Base-by-base conservation (phyloP, 202 grass and related monocot genomes). In the Tripidium arundinaceum region DNA sequence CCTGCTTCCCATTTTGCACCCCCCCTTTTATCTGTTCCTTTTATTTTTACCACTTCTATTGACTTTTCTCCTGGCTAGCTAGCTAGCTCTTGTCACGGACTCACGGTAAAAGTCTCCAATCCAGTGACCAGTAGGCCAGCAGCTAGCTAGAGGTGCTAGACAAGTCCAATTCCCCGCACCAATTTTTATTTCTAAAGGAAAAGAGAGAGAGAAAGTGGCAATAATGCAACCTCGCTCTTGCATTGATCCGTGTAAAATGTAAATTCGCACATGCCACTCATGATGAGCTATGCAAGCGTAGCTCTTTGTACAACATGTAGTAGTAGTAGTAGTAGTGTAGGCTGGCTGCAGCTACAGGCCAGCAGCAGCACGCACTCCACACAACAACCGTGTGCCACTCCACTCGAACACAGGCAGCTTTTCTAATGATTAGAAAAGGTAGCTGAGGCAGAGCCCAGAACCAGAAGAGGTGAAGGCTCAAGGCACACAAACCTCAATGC, bases 1-100 rank as follows among this genome's bases (percentile, higher is more conserved):
- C 40, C 19, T 81, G 79, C 66, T 45, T 81, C 41, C 52, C 67
- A 78, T 78, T 62, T 85, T 82, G 78, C 69, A 55, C n/a, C 50
- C 0, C 5, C 63, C n/a, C n/a, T 19, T 46, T 47, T 59, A 9
- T 28, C 14, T 57, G 1, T 64, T 24, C 7, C 24, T 11, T 68
- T 65, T 9, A 5, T 50, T 68, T 78, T 78, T 61, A 79, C 52
- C 21, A 5, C 49, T 19, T 38, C 4, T 67, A 5, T 40, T 62
- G 4, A 18, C 15, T 16, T 87, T 74, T 89, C 61, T 73, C 54
- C 22, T 60, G 57, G 19, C 72, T n/a, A 24, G 11, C n/a, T n/a
- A n/a, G n/a, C 8, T 22, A 46, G 2, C 38, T 22, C 38, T 14
- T 73, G 2, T 0, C 28, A 25, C 42, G 68, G 59, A n/a, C n/a